Base-by-base conservation (phyloP, 1,284 basidiomycete species). In the Ganoderma sinense region DNA sequence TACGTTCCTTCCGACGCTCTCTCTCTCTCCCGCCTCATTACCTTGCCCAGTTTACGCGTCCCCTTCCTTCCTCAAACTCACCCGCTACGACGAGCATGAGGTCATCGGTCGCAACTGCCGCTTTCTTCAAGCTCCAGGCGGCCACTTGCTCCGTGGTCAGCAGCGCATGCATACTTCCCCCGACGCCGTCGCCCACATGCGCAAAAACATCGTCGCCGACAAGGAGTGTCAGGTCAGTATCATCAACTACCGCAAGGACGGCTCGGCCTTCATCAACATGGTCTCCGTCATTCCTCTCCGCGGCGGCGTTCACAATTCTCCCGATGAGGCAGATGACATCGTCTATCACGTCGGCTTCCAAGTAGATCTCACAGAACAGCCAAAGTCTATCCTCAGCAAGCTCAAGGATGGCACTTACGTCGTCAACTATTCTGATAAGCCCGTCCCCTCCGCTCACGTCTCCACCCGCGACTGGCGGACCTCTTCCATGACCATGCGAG, bases 261-360 rank as follows among this genome's bases (percentile, higher is more conserved):
- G 96, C 4, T 83, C 86, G n/a, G 89, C 95, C 0, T 98, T 98
- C 79, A 88, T 93, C 81, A 97, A 97, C 78, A 88, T 95, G 62
- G 89, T 97, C 70, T 93, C 93, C 11, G 89, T 97, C 77, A 93
- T 97, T 48, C 96, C 94, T 39, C 88, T 97, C 71, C 80, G 84
- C 1, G 91, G 90, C 26, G 93, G 93, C 41, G 87, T 90, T 33
- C 80, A 84, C 65, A 85, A 85, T 62, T 73, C 73, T 5, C 80
- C 80, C 0, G 81, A 85, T 26, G 87, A 88, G 74, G 84, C 83
- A 48, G 84, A 86, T 66, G 87, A 92, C 45, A 87, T 95, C 58
- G 90, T 91, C 26, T 98, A 94, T 79, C 92, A 95, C 76, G 92
- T 99, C 69, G 97, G 97, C 2, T 98, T 99, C 85, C 94, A 96